Evolutionary conservation across 139 green algal genomes (phyloP).

Genomic region (Coccomyxa sp.): DNA sequence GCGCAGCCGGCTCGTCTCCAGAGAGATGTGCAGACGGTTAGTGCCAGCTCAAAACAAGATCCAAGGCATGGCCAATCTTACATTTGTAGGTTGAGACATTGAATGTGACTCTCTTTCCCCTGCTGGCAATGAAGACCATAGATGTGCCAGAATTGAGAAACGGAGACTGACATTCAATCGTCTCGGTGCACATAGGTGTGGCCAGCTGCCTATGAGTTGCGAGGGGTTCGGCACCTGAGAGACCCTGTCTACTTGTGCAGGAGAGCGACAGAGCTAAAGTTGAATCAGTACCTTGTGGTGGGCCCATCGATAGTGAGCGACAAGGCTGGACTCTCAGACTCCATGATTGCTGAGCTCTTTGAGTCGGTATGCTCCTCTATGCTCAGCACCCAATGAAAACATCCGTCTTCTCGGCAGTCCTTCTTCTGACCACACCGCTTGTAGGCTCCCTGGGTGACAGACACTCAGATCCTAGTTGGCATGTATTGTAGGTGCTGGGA

Average conservation of each 20-base stretch:
- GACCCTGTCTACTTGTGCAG: too few relatives aligned
- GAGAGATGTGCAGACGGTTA: not conserved
- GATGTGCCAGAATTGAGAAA: not conserved
- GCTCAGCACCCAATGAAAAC: not conserved
- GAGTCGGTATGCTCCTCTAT: not conserved
- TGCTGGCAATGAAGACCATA: not conserved
- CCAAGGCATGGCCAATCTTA: too few relatives aligned
- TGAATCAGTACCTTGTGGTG: not conserved
- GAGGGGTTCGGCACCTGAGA: not conserved
- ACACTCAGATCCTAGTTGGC: not conserved
- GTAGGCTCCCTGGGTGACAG: not conserved
- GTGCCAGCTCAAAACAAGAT: too few relatives aligned
- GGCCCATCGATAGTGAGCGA: not conserved
- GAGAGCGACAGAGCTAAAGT: not conserved
- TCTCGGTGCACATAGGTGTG: too few relatives aligned
- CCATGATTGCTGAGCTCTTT: constrained; percentile 1
- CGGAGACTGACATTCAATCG: not conserved
- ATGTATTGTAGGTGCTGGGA: not conserved
- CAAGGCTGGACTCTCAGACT: not conserved
- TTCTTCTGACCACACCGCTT: not conserved
- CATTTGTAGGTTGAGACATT: constrained; percentile 1
- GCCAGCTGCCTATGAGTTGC: not conserved
- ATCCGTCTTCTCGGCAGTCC: not conserved
- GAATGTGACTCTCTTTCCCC: constrained; percentile 1
- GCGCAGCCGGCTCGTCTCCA: not conserved